Evolutionary conservation across 2,329 filamentous ascomycete genomes (phyloP), one percentile per base, ranked within the genome.

Genomic region (Paradendryphiella salina): DNA sequence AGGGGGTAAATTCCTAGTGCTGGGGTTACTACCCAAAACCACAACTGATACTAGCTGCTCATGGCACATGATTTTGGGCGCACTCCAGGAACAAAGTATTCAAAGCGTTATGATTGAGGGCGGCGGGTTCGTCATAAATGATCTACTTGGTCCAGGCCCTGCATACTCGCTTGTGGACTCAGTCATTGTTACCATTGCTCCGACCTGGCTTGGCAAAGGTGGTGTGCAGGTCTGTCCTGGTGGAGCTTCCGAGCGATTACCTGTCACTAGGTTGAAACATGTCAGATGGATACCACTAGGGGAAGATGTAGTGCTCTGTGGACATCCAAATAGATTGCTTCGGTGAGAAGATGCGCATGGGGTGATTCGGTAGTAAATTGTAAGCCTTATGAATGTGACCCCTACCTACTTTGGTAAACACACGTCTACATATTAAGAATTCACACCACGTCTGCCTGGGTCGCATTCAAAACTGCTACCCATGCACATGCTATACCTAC

Each of bases 51-150:
- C 20, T 20, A 23, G 31, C 14, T 43, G 41, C 13, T 17, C 36
- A 9, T 52, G 49, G 49, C 44, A 52, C 17, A 38, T 48, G 15
- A 43, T 52, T 9, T n/a, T 52, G 2, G 38, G 39, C 20, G 44
- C 49, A 28, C 17, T 52, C 20, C 28, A 20, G 20, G n/a, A 48
- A 23, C 38, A 26, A 60, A 85, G 85, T 1, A 75, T 96, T 36
- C 73, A 75, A 44, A 96, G 90, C 67, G 79, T 96, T 50, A 96
- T 96, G 93, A 81, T 97, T 40, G 93, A 97, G 72, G 93, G 93
- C 0, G 93, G 93, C 9, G 92, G 83, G 0, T 78, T 80, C 9
- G 85, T 96, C 28, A 90, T 97, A 68, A 95, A 94, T 68, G 83
- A 87, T 31, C 75, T 97, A 14, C 78, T 97, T n/a, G 49, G 49